Percentiles rank a stretch among this genome's conserved stretches.
These are phyloP conservation scores for Malania oleifera DNA, from an alignment of 164 flowering plant species.

Conservation along the genomic window DNA sequence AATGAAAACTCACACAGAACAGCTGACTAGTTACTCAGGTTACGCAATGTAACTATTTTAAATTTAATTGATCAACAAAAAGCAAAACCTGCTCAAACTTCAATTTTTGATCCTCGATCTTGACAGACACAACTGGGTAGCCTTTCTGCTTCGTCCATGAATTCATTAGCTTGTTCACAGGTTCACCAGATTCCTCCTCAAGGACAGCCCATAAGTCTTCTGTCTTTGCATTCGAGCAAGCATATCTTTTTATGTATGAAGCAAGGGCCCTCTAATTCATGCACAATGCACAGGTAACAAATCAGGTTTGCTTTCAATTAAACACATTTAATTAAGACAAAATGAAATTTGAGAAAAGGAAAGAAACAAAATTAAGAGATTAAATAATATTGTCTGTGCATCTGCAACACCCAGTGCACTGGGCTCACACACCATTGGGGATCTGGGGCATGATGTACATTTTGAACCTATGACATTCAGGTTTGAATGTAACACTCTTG, in stretches of 20 bases:
- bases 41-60: too few relatives aligned
- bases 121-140: slow-evolving; percentile 83
- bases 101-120: slow-evolving; percentile 51
- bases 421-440: too few relatives aligned
- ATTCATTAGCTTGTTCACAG: slow-evolving; percentile 81
- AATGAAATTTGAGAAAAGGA: too few relatives aligned
- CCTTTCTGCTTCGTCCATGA: slow-evolving; percentile 97
- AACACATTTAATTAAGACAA: too few relatives aligned
- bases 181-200: slow-evolving; percentile 86
- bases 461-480: too few relatives aligned
- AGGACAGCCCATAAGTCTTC: slow-evolving; percentile 94
- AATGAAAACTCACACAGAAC: background rate
- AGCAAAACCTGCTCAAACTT: slow-evolving; percentile 80
- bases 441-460: too few relatives aligned
- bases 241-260: slow-evolving; percentile 70
- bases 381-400: too few relatives aligned
- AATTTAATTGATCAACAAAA: too few relatives aligned
- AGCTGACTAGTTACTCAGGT: too few relatives aligned
- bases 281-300: slow-evolving; percentile 7
- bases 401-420: too few relatives aligned
- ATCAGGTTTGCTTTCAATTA: background rate
- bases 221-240: slow-evolving; percentile 83
- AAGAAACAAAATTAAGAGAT: too few relatives aligned
- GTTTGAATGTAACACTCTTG: too few relatives aligned
- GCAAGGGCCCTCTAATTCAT: slow-evolving; percentile 69